Base-by-base conservation (phyloP, 495 filamentous ascomycete genomes). In the Xylaria castorea region DNA sequence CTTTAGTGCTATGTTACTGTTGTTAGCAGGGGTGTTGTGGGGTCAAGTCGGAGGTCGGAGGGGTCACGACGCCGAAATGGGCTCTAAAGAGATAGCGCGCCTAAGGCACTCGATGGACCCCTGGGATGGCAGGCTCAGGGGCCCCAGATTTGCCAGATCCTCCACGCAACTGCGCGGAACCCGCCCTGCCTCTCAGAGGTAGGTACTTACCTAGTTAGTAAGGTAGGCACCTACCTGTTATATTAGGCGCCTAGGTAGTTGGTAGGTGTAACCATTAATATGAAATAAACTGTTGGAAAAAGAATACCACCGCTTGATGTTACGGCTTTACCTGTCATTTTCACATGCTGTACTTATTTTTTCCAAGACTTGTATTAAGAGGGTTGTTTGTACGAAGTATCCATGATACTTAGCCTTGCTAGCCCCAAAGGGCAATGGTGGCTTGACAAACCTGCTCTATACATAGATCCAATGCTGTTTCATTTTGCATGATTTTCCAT, bases 81-180 rank as follows among this genome's bases (percentile, higher is more conserved):
- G n/a, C n/a, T n/a, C n/a, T n/a, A n/a, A n/a, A n/a, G n/a, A 25
- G 11, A 30, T 14, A 12, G 50, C 50, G 3, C 9, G 27, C 50
- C 44, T 12, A 12, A 42, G n/a, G 6, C 46, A n/a, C 20, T 16
- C 11, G 12, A 18, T 16, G 11, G 12, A 55, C 11, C 51, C 25
- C 53, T 36, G 34, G 58, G 7, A 27, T 27, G 18, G 18, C 25
- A 5, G 30, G 44, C 1, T 18, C 16, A 22, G 14, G 12, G 1
- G 34, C 64, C 64, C 64, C 64, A 66, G 64, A 66, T 66, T 44
- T 51, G 16, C 46, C 62, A 27, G 62, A 65, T 42, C 44, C 30
- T 46, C 62, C 40, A 46, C 36, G 34, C 20, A 42, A 42, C 4
- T 55, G 58, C 58, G 58, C 58, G 58, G 58, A 61, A 61, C 58